Base-by-base conservation (phyloP, 2,329 filamentous ascomycete genomes). In the Coniella vitis region DNA sequence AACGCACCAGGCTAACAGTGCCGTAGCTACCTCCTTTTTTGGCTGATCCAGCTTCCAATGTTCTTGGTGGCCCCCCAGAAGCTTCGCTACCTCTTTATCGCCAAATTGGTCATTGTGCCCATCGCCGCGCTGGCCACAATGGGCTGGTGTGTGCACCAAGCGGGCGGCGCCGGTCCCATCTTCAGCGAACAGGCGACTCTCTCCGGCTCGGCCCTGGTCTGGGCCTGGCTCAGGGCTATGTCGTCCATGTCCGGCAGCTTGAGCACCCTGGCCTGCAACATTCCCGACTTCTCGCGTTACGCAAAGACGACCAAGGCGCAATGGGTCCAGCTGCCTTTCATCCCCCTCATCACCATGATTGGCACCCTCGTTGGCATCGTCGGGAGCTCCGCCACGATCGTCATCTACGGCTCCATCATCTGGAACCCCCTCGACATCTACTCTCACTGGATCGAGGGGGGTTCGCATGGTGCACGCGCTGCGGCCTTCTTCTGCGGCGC, bases 51-150 rank as follows among this genome's bases (percentile, higher is more conserved):
- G 57, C 62, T 80, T 12, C 76, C 65, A 53, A 63, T 81, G 37
- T 60, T 82, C 8, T 63, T 78, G 47, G 78, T 82, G 53, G 76
- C 52, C 22, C 49, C 50, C 12, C 52, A 45, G n/a, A 49, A 38
- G 7, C 37, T 54, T 10, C 41, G 49, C 1, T 42, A 38, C 10
- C 40, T 54, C 41, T 79, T 79, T 56, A 68, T 74, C 38, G 53
- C 71, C 3, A 4, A 41, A 62, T 58, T 72, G 0, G 55, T 73
- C 4, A 61, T 70, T 3, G 73, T 81, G 10, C 81, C 79, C 1
- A 65, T 77, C n/a, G 73, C 76, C 2, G 81, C 78, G 59, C 70
- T 84, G 50, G 78, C 76, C 2, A 81, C 81, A 19, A 69, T 85
- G 57, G 75, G 80, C 39, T 85, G 81, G 80, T 75, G 75, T 4